phyloP scores from a whole-genome alignment of 768 basidiomycete species.

The Rhizopogon vulgaris region DNA sequence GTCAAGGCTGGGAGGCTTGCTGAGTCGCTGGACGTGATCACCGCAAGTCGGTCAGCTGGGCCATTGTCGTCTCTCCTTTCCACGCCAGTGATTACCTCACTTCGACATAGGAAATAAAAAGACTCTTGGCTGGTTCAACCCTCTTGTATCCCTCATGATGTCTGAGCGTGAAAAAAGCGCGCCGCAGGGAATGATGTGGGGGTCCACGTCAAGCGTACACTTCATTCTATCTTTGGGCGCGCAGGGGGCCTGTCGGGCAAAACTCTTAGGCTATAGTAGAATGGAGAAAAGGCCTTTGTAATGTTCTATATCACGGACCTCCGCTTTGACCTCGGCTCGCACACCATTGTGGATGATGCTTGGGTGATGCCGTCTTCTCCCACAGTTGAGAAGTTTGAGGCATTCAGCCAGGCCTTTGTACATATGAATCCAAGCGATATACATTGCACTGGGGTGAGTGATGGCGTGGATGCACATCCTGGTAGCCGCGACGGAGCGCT shows the following conservation, averaged over 20 bases:
- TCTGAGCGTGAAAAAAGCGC: slow-evolving; percentile 24
- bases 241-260: slow-evolving; percentile 18
- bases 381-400: neutral
- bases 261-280: slow-evolving; percentile 14
- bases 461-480: slow-evolving; percentile 47
- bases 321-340: slow-evolving; percentile 40
- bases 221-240: slow-evolving; percentile 22
- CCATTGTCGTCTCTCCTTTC: too few relatives aligned
- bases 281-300: slow-evolving; percentile 22
- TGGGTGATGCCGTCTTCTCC: slow-evolving; percentile 36
- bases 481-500: slow-evolving; percentile 46
- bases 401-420: neutral
- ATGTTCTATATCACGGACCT: slow-evolving; percentile 42
- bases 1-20: slow-evolving; percentile 9
- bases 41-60: slow-evolving; percentile 22
- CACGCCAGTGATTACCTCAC: too few relatives aligned
- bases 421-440: neutral
- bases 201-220: slow-evolving; percentile 25
- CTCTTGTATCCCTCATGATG: slow-evolving; percentile 26
- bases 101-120: slow-evolving; percentile 10
- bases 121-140: slow-evolving; percentile 24
- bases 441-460: slow-evolving; percentile 13
- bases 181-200: slow-evolving; percentile 7
- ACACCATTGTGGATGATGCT: slow-evolving; percentile 47
- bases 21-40: neutral